These are phyloP conservation scores for Leishmania aethiopica DNA, from an alignment of 208 protist species.

Conservation along the genomic window DNA sequence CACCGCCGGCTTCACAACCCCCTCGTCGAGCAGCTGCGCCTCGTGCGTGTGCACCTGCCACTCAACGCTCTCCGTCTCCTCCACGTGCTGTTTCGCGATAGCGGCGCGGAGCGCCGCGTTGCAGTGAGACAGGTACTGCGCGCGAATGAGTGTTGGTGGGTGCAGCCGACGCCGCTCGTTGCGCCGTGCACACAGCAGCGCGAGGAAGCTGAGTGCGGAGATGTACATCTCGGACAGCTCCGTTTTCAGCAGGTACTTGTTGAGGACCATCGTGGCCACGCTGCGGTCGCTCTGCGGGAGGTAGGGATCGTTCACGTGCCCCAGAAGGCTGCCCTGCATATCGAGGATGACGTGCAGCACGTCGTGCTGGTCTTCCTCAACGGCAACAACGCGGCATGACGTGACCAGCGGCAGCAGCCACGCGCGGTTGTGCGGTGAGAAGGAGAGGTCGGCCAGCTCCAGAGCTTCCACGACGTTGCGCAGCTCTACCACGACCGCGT, in stretches of 20 bases:
- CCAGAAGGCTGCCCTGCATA: conserved; percentile 69
- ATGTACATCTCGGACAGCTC: conserved; percentile 44
- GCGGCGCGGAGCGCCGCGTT: conserved; percentile 62
- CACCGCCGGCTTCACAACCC: conserved; percentile 72
- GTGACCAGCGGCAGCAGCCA: conserved; percentile 85
- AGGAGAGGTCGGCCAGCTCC: conserved; percentile 71
- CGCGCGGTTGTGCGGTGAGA: conserved; percentile 71
- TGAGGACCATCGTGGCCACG: conserved; percentile 62
- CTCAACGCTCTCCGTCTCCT: conserved; percentile 65
- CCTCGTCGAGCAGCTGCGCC: conserved; percentile 74
- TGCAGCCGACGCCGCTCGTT: conserved; percentile 67
- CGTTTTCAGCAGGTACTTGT: conserved; percentile 47
- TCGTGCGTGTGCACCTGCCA: conserved; percentile 82
- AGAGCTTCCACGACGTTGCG: conserved; percentile 56
- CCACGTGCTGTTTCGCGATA: conserved; percentile 63
- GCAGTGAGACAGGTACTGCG: conserved; percentile 81
- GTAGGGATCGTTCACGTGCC: conserved; percentile 41
- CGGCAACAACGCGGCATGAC: conserved; percentile 64
- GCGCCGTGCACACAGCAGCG: conserved; percentile 52
- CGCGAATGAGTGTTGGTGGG: conserved; percentile 72
- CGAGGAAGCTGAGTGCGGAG: conserved; percentile 46
- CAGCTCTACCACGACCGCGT: conserved; percentile 83
- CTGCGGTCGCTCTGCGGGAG: conserved; percentile 77
- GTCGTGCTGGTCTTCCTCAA: conserved; percentile 62
- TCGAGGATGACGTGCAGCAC: conserved; percentile 74